phyloP scores from a whole-genome alignment of 129 eudicot species.

The Rutidosis leptorrhynchoides region DNA sequence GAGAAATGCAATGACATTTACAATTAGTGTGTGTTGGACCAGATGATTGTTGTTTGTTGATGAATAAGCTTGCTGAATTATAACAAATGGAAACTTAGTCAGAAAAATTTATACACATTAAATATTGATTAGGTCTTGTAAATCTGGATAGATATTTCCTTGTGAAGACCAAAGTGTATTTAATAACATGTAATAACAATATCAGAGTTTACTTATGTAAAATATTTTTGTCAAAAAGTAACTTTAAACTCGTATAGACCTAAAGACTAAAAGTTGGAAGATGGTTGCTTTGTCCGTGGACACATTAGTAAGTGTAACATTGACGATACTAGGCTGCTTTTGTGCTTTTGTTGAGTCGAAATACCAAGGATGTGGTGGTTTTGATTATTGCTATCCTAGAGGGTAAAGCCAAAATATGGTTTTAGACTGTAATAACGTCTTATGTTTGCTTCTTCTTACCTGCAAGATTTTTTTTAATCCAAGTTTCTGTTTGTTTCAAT shows the following conservation, averaged over 20 bases:
- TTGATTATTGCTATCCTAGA: not conserved
- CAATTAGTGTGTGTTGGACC: not conserved
- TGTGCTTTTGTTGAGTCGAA: slow-evolving; percentile 6
- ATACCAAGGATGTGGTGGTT: slow-evolving; percentile 4
- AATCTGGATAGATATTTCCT: too few species aligned
- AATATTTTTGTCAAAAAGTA: not conserved
- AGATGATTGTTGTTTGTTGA: slow-evolving; percentile 3
- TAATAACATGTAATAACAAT: not conserved
- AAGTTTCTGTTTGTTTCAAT: not conserved
- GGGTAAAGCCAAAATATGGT: not conserved
- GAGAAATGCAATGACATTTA: not conserved
- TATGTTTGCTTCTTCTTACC: slow-evolving; percentile 10
- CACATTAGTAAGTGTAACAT: not conserved
- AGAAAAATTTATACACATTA: not conserved
- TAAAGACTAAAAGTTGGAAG: slow-evolving; percentile 3
- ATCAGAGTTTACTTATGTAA: not conserved
- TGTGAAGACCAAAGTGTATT: not conserved
- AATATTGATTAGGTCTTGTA: too few species aligned
- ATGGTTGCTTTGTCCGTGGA: slow-evolving; percentile 9
- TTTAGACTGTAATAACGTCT: not conserved
- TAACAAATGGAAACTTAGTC: not conserved
- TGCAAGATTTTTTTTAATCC: not conserved
- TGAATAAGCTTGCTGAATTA: not conserved
- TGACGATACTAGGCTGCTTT: slow-evolving; percentile 6
- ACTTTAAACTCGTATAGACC: not conserved